Conservation (phyloP, 805 yeast species). For the Jamesozyma gamospora region DNA sequence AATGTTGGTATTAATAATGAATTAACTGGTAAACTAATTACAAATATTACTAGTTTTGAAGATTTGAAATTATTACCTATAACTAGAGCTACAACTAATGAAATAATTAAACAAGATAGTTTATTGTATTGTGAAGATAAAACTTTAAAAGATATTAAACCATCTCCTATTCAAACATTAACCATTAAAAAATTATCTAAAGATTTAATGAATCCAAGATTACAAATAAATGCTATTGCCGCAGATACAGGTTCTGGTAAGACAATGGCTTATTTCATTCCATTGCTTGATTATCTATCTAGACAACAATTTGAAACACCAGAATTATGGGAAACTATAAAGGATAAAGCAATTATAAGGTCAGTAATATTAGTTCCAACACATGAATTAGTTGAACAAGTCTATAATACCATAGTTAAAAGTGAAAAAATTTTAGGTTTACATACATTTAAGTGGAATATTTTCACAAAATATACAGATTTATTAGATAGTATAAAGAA, state of each 20-base stretch:
- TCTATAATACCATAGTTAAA: conserved; percentile 36
- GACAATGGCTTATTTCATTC: conserved; percentile 82
- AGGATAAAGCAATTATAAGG: conserved; percentile 41
- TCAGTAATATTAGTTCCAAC: conserved; percentile 82
- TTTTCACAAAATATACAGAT: conserved; percentile 44
- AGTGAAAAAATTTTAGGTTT: conserved; percentile 31
- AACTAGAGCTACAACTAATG: conserved; percentile 50
- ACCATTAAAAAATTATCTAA: conserved; percentile 39
- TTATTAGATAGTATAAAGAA: conserved; percentile 38
- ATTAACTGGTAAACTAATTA: conserved; percentile 31
- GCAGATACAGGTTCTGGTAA: conserved; percentile 98
- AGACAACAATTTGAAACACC: conserved; percentile 39
- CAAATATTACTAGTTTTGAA: conserved; percentile 53
- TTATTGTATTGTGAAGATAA: conserved; percentile 23
- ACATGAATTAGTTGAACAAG: conserved; percentile 79
- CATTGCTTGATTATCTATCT: conserved; percentile 58
- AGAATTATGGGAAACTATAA: conserved; percentile 29
- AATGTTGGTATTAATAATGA: conserved; percentile 30
- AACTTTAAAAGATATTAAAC: conserved; percentile 23
- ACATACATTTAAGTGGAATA: conserved; percentile 50
- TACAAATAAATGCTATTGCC: conserved; percentile 68
- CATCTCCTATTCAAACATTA: conserved; percentile 79
- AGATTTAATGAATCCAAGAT: conserved; percentile 29
- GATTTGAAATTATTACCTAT: conserved; percentile 57
- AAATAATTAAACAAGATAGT: conserved; percentile 42